Evolutionary conservation across 352 stramenopile genomes (phyloP).

Genomic region (Elongisporangium senticosum): DNA sequence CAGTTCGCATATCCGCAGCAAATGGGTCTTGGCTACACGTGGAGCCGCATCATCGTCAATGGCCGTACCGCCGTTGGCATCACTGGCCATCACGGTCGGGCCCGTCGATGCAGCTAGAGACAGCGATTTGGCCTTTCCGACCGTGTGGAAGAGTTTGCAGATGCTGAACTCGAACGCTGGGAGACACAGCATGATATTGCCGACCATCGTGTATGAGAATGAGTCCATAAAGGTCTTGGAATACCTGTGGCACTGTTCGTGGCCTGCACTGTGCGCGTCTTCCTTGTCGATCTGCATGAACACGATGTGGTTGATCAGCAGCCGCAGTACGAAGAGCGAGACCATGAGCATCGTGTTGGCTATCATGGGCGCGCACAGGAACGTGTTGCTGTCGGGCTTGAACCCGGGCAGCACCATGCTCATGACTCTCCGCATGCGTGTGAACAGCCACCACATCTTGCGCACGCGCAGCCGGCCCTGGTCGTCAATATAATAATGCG

Average conservation of each 20-base stretch:
- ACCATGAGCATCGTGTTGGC: constrained; percentile 72
- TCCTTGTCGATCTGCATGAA: constrained; percentile 25
- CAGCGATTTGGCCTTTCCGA: constrained; percentile 13
- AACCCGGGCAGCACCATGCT: constrained; percentile 49
- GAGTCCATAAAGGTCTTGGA: constrained; percentile 62
- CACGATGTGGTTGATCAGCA: constrained; percentile 45
- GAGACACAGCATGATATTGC: constrained; percentile 61
- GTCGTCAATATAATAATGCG: constrained; percentile 63
- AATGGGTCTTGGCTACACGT: constrained; percentile 58
- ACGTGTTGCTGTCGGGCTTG: constrained; percentile 76
- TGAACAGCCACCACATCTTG: constrained; percentile 58
- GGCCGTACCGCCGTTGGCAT: constrained; percentile 19
- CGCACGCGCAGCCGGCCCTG: constrained; percentile 41
- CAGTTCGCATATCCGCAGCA: constrained; percentile 72
- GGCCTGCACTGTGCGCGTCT: constrained; percentile 13
- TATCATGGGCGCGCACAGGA: constrained; percentile 64
- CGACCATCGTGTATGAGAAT: constrained; percentile 53
- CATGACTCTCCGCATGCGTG: constrained; percentile 30
- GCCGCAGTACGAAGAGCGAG: constrained; percentile 35
- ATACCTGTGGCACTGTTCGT: constrained; percentile 37
- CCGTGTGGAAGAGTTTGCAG: constrained; percentile 45
- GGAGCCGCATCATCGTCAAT: constrained; percentile 41
- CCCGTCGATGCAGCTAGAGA: constrained; percentile 24
- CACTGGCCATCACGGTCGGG: constrained; percentile 11
- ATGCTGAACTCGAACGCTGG: constrained; percentile 56